Percentiles rank a stretch among this genome's conserved stretches.
phyloP scores from a whole-genome alignment of 2,329 filamentous ascomycete genomes.

The Dothideomycetes sp. region DNA sequence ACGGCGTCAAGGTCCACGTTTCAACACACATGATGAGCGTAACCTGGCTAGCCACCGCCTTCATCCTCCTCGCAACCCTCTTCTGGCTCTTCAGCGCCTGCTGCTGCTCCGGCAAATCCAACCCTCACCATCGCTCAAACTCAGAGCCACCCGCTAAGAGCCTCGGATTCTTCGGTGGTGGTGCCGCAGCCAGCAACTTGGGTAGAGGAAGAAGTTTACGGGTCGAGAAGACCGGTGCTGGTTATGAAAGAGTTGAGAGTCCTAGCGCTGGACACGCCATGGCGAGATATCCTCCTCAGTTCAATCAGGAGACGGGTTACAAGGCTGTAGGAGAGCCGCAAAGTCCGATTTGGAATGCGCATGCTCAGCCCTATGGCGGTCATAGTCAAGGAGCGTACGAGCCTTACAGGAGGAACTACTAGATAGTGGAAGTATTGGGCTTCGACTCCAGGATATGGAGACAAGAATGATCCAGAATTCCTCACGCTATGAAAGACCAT shows the following conservation, averaged over 20 bases:
- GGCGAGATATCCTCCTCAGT: conserved; percentile 1
- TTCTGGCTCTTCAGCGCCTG: conserved; percentile 92
- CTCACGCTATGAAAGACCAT: too few species aligned
- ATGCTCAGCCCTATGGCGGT: background rate
- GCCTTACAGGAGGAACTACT: too few species aligned
- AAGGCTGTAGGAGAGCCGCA: conserved; percentile 4
- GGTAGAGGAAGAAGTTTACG: background rate
- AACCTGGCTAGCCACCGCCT: conserved; percentile 72
- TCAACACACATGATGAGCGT: conserved; percentile 61
- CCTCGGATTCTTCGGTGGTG: conserved; percentile 25
- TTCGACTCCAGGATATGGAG: too few species aligned
- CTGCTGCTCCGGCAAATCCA: conserved; percentile 69
- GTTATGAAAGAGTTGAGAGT: conserved; percentile 1
- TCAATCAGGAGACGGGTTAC: conserved; percentile 9
- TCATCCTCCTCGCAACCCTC: conserved; percentile 63
- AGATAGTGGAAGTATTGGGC: too few species aligned
- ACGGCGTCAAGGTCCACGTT: conserved; percentile 59
- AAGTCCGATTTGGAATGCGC: conserved; percentile 6
- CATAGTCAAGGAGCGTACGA: background rate
- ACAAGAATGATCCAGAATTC: too few species aligned
- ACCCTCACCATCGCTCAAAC: conserved; percentile 36
- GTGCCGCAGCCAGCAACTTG: conserved; percentile 21
- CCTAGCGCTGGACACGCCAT: background rate
- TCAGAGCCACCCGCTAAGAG: conserved; percentile 19
- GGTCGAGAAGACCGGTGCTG: conserved; percentile 2